These are phyloP conservation scores for Leishmania arabica DNA, from an alignment of 208 protist species.

Conservation along the genomic window DNA sequence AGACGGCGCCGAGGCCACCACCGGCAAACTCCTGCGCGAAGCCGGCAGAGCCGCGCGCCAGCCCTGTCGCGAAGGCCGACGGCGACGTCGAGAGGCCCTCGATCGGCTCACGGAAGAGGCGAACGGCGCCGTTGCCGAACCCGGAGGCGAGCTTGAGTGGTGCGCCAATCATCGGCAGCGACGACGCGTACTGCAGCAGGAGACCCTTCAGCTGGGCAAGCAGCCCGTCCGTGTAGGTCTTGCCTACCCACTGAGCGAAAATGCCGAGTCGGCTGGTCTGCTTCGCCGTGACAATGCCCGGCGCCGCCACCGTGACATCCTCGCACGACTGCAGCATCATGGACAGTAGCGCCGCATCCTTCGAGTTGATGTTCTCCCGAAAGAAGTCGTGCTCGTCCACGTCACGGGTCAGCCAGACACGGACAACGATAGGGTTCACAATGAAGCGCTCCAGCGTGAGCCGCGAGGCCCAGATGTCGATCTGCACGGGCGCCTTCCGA, in stretches of 20 bases:
- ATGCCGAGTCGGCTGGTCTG: slow-evolving; percentile 60
- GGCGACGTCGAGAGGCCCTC: slow-evolving; percentile 74
- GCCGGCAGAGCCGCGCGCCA: slow-evolving; percentile 72
- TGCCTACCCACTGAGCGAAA: slow-evolving; percentile 70
- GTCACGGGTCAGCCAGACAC: slow-evolving; percentile 84
- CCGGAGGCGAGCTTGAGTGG: slow-evolving; percentile 81
- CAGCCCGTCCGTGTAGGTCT: slow-evolving; percentile 73
- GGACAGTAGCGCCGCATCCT: slow-evolving; percentile 79
- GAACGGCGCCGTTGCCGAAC: slow-evolving; percentile 76
- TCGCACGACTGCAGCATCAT: slow-evolving; percentile 85
- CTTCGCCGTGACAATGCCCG: slow-evolving; percentile 69
- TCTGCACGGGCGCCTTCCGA: slow-evolving; percentile 48
- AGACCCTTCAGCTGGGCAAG: slow-evolving; percentile 68
- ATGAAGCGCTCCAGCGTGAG: slow-evolving; percentile 86
- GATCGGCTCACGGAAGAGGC: slow-evolving; percentile 84
- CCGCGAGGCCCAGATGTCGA: slow-evolving; percentile 63
- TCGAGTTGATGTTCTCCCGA: slow-evolving; percentile 64
- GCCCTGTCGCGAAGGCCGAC: slow-evolving; percentile 70
- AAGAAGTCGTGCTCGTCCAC: slow-evolving; percentile 79
- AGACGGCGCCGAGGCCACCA: slow-evolving; percentile 78
- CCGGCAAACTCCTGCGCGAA: slow-evolving; percentile 70
- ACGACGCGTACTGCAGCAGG: slow-evolving; percentile 88
- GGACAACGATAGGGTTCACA: slow-evolving; percentile 83
- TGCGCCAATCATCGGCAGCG: slow-evolving; percentile 82
- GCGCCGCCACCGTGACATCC: slow-evolving; percentile 73